phyloP scores from a whole-genome alignment of 2,329 filamentous ascomycete species.

The Fusarium torreyae region DNA sequence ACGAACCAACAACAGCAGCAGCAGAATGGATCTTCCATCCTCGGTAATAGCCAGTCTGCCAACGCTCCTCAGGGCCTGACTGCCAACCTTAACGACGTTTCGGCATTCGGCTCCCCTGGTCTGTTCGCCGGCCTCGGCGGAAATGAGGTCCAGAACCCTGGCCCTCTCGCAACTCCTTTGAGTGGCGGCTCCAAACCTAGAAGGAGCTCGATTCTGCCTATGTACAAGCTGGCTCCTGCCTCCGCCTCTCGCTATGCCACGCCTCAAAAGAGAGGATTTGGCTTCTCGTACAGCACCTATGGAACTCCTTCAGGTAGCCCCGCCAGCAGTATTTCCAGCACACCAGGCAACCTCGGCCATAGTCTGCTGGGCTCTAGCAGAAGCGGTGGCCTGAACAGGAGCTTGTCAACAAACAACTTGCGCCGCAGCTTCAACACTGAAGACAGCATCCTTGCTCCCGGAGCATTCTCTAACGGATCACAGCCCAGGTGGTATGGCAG shows the following conservation, averaged over 20 bases:
- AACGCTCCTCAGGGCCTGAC: constrained; percentile 77
- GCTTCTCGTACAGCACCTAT: constrained; percentile 94
- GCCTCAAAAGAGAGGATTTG: constrained; percentile 88
- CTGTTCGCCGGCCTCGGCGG: constrained; percentile 82
- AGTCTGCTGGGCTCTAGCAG: constrained; percentile 78
- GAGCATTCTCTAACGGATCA: constrained; percentile 82
- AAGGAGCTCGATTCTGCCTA: constrained; percentile 84
- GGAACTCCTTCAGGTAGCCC: constrained; percentile 82
- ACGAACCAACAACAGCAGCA: constrained; percentile 64
- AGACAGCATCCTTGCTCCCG: constrained; percentile 88
- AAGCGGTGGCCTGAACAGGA: constrained; percentile 84
- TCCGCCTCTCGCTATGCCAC: constrained; percentile 85
- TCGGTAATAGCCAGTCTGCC: constrained; percentile 67
- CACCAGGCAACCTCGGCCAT: constrained; percentile 76
- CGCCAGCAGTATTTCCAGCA: constrained; percentile 74
- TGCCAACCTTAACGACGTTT: constrained; percentile 85
- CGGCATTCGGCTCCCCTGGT: constrained; percentile 90
- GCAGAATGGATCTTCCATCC: constrained; percentile 69
- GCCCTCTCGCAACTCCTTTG: constrained; percentile 92
- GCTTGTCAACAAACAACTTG: constrained; percentile 88
- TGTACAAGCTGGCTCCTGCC: constrained; percentile 88
- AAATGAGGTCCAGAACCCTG: constrained; percentile 78
- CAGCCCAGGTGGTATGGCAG: constrained; percentile 76
- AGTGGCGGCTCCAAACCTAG: constrained; percentile 81
- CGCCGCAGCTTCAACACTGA: constrained; percentile 86